Evolutionary conservation across 305 asterid genomes (phyloP), one percentile per base, ranked within the genome.

Genomic region (Solanum hybrid): DNA sequence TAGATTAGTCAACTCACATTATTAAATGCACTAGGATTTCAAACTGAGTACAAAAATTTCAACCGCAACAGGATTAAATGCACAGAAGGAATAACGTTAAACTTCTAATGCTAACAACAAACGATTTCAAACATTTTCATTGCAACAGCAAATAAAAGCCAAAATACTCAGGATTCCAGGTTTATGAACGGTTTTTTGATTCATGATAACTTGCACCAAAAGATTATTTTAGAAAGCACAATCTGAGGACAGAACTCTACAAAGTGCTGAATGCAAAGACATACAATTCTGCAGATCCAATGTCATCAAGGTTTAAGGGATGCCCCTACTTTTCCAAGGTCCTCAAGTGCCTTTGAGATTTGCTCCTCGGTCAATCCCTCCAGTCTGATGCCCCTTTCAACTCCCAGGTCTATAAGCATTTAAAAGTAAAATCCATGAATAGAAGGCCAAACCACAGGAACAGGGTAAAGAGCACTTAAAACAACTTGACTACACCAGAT

Each of bases 321-420:
- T 88, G 93, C 94, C 89, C 97, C 97, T 38, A 92, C 95, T 94
- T 95, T 95, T 82, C 93, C 93, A 89, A 97, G 96, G 90, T 96
- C 99, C 93, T 96, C 96, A 26, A 97, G 95, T 79, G 97, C 98
- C 93, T 94, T 95, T n/a, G 97, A 90, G 82, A 97, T 96, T 90
- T 97, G 97, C 86, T 94, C 94, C 94, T 96, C 98, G 3, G 88
- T 94, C 92, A 96, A 92, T 89, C 99, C 99, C 89, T 96, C 96
- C 91, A 97, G 91, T 14, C 90, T 95, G 90, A 97, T 91, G 80
- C 98, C 99, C 91, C 95, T 95, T 93, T 97, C 99, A 41, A 96
- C 93, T 90, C 99, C 99, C 93, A 94, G 89, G 79, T 93, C 99
- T 97, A 89, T 85, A 4, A 31, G 77, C 36, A 61, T 57, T 82